Evolutionary conservation across 116 monocot species (phyloP).

Genomic region (Iris pallida): DNA sequence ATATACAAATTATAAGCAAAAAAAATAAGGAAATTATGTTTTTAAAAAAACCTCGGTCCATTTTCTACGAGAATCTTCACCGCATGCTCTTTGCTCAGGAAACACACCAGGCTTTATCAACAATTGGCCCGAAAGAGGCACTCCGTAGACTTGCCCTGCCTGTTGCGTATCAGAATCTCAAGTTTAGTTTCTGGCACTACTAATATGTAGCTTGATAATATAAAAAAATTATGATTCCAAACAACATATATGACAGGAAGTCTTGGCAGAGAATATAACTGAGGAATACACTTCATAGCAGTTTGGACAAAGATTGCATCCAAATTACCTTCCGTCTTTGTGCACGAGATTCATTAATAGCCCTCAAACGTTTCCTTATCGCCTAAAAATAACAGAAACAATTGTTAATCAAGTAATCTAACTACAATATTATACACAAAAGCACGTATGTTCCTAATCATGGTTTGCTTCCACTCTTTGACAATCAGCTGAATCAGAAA

Average conservation of each 20-base stretch:
- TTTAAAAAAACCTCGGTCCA: conserved; percentile 86
- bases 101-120: conserved; percentile 70
- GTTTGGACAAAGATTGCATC: not conserved
- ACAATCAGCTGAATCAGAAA: too few species aligned
- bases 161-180: conserved; percentile 21
- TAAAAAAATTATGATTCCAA: too few species aligned
- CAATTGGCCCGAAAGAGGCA: conserved; percentile 82
- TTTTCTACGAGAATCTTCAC: conserved; percentile 79
- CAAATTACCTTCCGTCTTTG: conserved; percentile 81
- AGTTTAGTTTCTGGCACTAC: conserved; percentile 9
- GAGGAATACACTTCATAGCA: too few species aligned
- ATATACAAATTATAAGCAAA: too few species aligned
- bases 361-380: conserved; percentile 70
- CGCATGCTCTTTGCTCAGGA: conserved; percentile 72
- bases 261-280: too few species aligned
- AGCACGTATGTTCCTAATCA: too few species aligned
- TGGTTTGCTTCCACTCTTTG: too few species aligned
- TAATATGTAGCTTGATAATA: not conserved
- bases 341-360: conserved; percentile 94
- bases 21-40: too few species aligned
- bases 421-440: too few species aligned
- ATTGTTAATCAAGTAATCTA: too few species aligned
- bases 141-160: conserved; percentile 98
- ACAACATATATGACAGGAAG: too few species aligned
- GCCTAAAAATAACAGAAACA: conserved; percentile 36